Base-by-base conservation (phyloP, 306 rosid species). In the Prunus padus region DNA sequence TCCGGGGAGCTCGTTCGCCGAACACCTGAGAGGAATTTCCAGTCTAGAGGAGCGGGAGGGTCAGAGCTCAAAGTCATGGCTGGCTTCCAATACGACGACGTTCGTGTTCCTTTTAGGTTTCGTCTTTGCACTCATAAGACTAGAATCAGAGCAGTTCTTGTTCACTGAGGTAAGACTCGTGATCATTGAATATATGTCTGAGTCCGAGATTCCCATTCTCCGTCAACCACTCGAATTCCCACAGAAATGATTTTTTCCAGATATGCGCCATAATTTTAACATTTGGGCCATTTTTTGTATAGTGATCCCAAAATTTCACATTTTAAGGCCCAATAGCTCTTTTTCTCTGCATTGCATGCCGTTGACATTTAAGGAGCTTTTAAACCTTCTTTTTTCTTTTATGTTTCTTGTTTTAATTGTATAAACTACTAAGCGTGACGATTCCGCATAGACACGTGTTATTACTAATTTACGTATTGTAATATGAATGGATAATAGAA, bases 21-120 rank as follows among this genome's bases (percentile, higher is more conserved):
- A 84, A 84, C 9, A 79, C 88, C 81, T 84, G 86, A 60, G 88
- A 86, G n/a, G 77, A 86, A 84, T 54, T 81, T 86, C 88, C 86
- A 86, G 15, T 81, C 68, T 26, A 63, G 64, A 47, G 84, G 8
- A 44, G 83, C 47, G 19, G 50, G 69, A 3, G 74, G 76, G 55
- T 54, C 77, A 31, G 85, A 63, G 77, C 74, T 72, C 61, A 73
- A 71, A 84, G 81, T 70, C 90, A 83, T 81, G 72, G 60, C 66
- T 18, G 71, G 79, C 30, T 61, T 23, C n/a, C 26, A 28, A 51
- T 45, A 46, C 50, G 40, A 15, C 47, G 14, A 9, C 70, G 37
- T 42, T 25, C 7, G 9, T 62, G 4, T 12, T 13, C 20, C 28
- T 76, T 28, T n/a, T n/a, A n/a, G 8, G 52, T 26, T 25, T 62